Conservation (phyloP, 257 asterid species). For the Plantago elongata region DNA sequence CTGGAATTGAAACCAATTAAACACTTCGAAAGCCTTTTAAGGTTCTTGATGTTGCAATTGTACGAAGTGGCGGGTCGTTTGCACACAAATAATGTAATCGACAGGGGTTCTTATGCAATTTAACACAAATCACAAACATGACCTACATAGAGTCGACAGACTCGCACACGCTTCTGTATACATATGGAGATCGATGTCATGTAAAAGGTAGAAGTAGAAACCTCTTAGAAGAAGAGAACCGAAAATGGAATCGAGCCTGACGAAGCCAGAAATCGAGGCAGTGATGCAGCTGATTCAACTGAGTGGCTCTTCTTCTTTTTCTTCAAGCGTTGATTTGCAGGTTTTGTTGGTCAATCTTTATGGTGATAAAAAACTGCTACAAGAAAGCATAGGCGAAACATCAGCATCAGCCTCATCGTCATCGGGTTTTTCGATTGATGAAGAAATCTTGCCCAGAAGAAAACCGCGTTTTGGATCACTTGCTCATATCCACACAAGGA, state of each 20-base stretch:
- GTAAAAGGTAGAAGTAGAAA: too few relatives aligned
- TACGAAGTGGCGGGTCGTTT: too few relatives aligned
- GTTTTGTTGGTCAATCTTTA: conserved; percentile 22
- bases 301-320: conserved; percentile 32
- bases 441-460: conserved; percentile 4
- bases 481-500: conserved; percentile 1
- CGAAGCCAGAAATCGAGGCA: conserved; percentile 54
- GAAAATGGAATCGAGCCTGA: conserved; percentile 36
- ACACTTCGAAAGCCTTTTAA: too few relatives aligned
- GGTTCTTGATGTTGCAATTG: too few relatives aligned
- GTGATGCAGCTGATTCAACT: conserved; percentile 59
- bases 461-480: not conserved
- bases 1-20: too few relatives aligned
- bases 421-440: not conserved
- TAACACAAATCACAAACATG: too few relatives aligned
- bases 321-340: conserved; percentile 13
- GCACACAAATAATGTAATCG: too few relatives aligned
- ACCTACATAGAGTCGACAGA: too few relatives aligned
- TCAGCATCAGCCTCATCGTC: not conserved
- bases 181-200: too few relatives aligned
- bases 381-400: conserved; percentile 17
- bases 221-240: not conserved
- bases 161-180: too few relatives aligned
- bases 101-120: too few relatives aligned
- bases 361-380: conserved; percentile 7